A percentile compares a stretch with the other conserved stretches of the same genome.
Conservation (phyloP, 2,329 filamentous ascomycete genomes). For the Tolypocladium inflatum region DNA sequence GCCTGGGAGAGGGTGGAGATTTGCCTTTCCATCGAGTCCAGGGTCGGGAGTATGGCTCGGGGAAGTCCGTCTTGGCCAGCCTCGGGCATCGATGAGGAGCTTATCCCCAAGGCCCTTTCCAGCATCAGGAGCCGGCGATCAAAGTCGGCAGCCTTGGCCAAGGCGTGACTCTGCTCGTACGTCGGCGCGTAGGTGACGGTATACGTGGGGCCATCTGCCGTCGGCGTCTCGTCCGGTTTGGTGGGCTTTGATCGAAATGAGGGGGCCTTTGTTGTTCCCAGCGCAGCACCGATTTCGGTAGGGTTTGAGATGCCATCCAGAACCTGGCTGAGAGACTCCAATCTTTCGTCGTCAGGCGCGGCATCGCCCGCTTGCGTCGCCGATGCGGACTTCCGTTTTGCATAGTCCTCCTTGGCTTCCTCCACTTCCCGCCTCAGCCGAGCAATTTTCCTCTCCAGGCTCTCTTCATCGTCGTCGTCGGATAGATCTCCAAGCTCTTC, state of each 20-base stretch:
- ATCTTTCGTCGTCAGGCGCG: slow-evolving; percentile 15
- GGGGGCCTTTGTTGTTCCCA: slow-evolving; percentile 6
- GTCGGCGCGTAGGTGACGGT: slow-evolving; percentile 54
- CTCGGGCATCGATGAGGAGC: slow-evolving; percentile 56
- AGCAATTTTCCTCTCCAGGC: slow-evolving; percentile 67
- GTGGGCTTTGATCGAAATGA: slow-evolving; percentile 7
- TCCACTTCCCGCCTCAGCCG: slow-evolving; percentile 75
- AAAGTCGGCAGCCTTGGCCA: slow-evolving; percentile 79
- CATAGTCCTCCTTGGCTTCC: slow-evolving; percentile 56
- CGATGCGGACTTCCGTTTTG: slow-evolving; percentile 39
- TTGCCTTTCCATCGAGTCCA: slow-evolving; percentile 74
- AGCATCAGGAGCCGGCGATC: slow-evolving; percentile 70
- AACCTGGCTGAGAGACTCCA: slow-evolving; percentile 61
- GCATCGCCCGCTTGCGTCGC: slow-evolving; percentile 41
- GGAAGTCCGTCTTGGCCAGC: slow-evolving; percentile 45
- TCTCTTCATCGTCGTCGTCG: slow-evolving; percentile 68
- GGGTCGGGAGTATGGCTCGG: slow-evolving; percentile 68
- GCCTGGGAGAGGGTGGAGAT: slow-evolving; percentile 66
- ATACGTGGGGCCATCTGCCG: slow-evolving; percentile 39
- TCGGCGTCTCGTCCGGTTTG: slow-evolving; percentile 10
- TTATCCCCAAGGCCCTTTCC: slow-evolving; percentile 74
- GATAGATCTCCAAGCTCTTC: slow-evolving; percentile 66
- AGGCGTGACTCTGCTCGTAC: slow-evolving; percentile 59
- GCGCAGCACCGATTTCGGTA: slow-evolving; percentile 6
- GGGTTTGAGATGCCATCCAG: slow-evolving; percentile 53